Evolutionary conservation across 495 filamentous ascomycete species (phyloP), one percentile per base, ranked within the genome.

Genomic region (Hypoxylon crocopeplum): DNA sequence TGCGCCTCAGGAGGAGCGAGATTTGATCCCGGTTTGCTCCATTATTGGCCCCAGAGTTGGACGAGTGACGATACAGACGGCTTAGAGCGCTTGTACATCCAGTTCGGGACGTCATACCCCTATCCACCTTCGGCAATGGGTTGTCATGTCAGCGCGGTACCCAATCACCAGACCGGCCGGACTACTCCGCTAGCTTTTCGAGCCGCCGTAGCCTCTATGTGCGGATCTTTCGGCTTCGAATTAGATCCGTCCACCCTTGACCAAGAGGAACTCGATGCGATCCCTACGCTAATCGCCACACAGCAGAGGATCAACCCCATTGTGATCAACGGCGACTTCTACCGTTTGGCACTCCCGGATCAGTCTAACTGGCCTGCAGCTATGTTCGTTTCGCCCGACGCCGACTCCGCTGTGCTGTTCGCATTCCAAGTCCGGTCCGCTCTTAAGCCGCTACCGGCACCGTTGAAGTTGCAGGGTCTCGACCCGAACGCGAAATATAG

Each of bases 21-120:
- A 17, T 84, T 83, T 51, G 81, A 85, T 48, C 68, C 82, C 0
- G 82, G 81, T 0, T 49, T 84, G 1, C 69, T 85, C 20, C 79
- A 83, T 39, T 85, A 78, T 61, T 83, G 79, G 75, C 79, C 82
- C 0, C 82, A 84, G 60, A 76, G 77, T 61, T 84, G 82, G 82
- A 81, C 82, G 0, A 81, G 78, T 0, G 82, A 84, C 32, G 71
- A 84, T 57, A 84, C 80, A 13, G 82, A 84, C 48, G 81, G 74
- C 2, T 60, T 81, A 1, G 74, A 80, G 36, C 76, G 81, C 11
- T 69, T 84, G 19, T 64, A 69, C n/a, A 84, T 84, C 56, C 82
- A 84, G 25, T 67, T 84, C 30, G 82, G 82, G 6, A 82, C 78
- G 0, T 82, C 80, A 0, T 70, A 82, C 11, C 79, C 72, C 0